Evolutionary conservation across 2,329 filamentous ascomycete genomes (phyloP), one percentile per base, ranked within the genome.

Genomic region (Arthrobotrys sinensis): DNA sequence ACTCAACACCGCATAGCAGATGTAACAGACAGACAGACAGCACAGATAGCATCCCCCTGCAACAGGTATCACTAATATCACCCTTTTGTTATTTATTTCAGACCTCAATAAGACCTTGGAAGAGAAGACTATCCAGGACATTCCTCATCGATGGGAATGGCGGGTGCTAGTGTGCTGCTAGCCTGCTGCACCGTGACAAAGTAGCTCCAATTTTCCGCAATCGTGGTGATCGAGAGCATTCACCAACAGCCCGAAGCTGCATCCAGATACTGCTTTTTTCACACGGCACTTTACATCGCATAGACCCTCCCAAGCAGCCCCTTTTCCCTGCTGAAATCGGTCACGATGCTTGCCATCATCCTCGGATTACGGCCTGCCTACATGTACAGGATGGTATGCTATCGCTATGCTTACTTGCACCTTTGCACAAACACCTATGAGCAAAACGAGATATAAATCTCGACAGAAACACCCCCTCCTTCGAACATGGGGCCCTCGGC

Each of bases 201-300:
- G 43, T 50, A 53, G 43, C 55, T 34, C 55, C 16, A 64, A 34
- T 73, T 48, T 64, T 65, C 52, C 63, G 57, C 53, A 62, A 65
- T 62, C 19, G 34, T 66, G 69, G 68, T 71, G 57, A 71, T 64
- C 55, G 14, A 63, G 53, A 38, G 28, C 19, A 28, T 48, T 52
- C 50, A 46, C 16, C 32, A 21, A 32, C 52, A 48, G 34, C 19
- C 45, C 11, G 55, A 60, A 57, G 28, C 68, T 71, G 68, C 68
- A 71, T 71, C 68, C 57, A 71, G 68, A 71, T 64, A 62, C 68
- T 64, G 19, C 55, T 71, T 71, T 64, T 70, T 71, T 73, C 69
- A 73, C 69, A 66, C 69, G 16, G 48, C 32, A 16, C 36, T 62
- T 21, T 36, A 24, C 45, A 50, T 73, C 69, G 69, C 69, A 73